These are phyloP conservation scores for Pelargonium nanum DNA, from an alignment of 345 rosid genomes.

Conservation along the genomic window DNA sequence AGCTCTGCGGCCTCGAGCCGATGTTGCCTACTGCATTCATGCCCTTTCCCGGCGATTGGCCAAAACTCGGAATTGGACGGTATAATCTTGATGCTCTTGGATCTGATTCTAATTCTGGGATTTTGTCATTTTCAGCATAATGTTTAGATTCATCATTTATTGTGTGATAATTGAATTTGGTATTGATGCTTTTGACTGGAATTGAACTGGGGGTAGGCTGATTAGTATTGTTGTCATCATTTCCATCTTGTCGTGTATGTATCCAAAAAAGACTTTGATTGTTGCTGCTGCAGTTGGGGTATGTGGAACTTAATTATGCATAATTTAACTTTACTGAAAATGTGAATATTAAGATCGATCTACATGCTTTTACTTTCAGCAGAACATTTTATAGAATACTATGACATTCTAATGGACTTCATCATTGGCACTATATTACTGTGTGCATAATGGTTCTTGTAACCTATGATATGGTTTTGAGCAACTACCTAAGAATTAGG, in stretches of 20 bases:
- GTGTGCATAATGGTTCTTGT: no score
- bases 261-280: background rate
- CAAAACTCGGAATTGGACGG: slow-evolving; percentile 91
- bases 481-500: no score
- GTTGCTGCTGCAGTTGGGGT: background rate
- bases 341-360: no score
- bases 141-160: background rate
- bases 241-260: background rate
- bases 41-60: slow-evolving; percentile 73
- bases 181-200: background rate
- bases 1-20: slow-evolving; percentile 75
- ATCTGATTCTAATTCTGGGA: background rate
- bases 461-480: no score
- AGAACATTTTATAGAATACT: no score
- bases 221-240: background rate
- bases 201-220: background rate
- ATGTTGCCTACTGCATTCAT: slow-evolving; percentile 82
- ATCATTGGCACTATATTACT: no score
- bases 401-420: no score
- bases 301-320: background rate
- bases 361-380: no score
- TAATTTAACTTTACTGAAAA: no score
- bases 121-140: background rate
- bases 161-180: background rate
- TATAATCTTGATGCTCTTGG: slow-evolving; percentile 10